phyloP scores from a whole-genome alignment of 2,329 filamentous ascomycete species.

The Blumeria graminis region DNA sequence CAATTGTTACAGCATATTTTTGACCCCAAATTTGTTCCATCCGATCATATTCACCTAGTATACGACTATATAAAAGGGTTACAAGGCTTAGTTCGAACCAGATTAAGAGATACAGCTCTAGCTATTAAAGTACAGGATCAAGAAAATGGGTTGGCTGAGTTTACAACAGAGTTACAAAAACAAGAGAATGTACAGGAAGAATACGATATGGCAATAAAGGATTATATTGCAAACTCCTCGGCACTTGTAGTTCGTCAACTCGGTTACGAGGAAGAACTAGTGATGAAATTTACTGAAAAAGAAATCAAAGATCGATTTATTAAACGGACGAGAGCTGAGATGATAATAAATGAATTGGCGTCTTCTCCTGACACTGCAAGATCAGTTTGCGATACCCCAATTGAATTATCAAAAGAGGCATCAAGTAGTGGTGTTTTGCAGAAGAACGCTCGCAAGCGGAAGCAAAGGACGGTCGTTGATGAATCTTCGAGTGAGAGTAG shows the following conservation, averaged over 20 bases:
- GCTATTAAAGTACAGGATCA: conserved; percentile 33
- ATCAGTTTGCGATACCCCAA: conserved; percentile 1
- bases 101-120: conserved; percentile 41
- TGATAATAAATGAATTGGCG: conserved; percentile 26
- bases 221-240: conserved; percentile 13
- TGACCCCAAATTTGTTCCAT: conserved; percentile 44
- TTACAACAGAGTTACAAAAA: conserved; percentile 23
- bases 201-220: conserved; percentile 25
- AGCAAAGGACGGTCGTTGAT: conserved; percentile 17
- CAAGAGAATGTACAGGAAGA: conserved; percentile 27
- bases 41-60: conserved; percentile 42
- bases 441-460: conserved; percentile 24
- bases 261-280: conserved; percentile 14
- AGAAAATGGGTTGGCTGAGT: conserved; percentile 22
- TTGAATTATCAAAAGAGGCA: neutral
- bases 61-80: conserved; percentile 58
- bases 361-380: conserved; percentile 3
- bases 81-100: conserved; percentile 46
- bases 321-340: conserved; percentile 38
- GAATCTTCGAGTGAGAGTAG: conserved; percentile 9
- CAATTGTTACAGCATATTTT: conserved; percentile 66
- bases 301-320: conserved; percentile 29
- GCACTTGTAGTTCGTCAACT: conserved; percentile 1
- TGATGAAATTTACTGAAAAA: conserved; percentile 20
- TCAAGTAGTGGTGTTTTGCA: conserved; percentile 19